Conservation (phyloP, 495 filamentous ascomycete genomes). For the Bacidia gigantensis region DNA sequence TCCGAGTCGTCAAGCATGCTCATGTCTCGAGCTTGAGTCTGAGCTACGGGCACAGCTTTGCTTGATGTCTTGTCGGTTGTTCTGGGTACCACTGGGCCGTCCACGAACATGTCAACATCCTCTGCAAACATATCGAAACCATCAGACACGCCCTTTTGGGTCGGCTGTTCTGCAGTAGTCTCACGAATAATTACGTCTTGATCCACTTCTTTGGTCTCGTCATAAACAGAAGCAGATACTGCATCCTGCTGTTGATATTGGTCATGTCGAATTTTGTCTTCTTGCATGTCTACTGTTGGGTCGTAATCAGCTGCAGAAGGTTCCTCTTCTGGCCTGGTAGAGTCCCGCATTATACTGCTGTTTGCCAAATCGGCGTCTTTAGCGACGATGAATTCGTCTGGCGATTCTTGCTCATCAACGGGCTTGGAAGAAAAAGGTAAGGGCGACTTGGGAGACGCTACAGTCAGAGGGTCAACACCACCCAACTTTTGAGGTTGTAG, state of each 20-base stretch:
- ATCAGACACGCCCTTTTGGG: slow-evolving; percentile 37
- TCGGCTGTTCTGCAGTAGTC: slow-evolving; percentile 25
- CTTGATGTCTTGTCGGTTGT: slow-evolving; percentile 29
- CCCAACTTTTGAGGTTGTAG: background rate
- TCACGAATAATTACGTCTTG: slow-evolving; percentile 37
- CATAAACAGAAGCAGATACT: slow-evolving; percentile 43
- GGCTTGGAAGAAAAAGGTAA: slow-evolving; percentile 36
- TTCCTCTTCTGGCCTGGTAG: slow-evolving; percentile 50
- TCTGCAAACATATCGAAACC: slow-evolving; percentile 96
- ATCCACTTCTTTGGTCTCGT: slow-evolving; percentile 43
- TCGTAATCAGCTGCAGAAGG: slow-evolving; percentile 94
- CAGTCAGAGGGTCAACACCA: background rate
- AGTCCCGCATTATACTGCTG: slow-evolving; percentile 33
- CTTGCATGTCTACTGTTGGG: slow-evolving; percentile 81
- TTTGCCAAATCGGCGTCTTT: slow-evolving; percentile 57
- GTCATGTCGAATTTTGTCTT: slow-evolving; percentile 64
- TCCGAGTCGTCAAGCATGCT: slow-evolving; percentile 89
- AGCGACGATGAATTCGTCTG: slow-evolving; percentile 39
- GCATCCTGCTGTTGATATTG: slow-evolving; percentile 42
- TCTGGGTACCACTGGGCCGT: slow-evolving; percentile 33
- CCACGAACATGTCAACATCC: slow-evolving; percentile 78
- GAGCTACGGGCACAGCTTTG: slow-evolving; percentile 33
- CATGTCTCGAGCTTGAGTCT: slow-evolving; percentile 54
- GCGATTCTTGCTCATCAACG: slow-evolving; percentile 33
- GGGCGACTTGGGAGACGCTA: slow-evolving; percentile 21